Conservation (phyloP, 2,329 filamentous ascomycete species). For the Beauveria asiatica region DNA sequence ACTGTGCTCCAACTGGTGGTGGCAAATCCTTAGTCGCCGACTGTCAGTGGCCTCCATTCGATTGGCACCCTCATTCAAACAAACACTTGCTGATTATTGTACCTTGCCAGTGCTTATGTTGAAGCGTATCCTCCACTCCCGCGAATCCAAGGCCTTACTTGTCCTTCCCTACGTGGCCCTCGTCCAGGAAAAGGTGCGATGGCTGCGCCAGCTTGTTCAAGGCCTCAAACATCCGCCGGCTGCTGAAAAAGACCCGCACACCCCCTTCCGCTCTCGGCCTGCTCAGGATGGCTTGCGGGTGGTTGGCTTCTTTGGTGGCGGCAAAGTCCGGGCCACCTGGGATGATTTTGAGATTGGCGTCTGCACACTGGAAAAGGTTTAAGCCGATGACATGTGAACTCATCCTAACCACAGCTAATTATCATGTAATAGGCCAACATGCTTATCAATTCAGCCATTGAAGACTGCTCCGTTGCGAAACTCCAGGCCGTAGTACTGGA, state of each 20-base stretch:
- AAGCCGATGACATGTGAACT: not conserved
- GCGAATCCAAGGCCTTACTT: conserved; percentile 58
- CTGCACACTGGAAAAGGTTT: conserved; percentile 68
- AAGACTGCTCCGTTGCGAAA: conserved; percentile 57
- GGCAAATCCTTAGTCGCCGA: conserved; percentile 70
- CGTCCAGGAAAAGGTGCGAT: conserved; percentile 71
- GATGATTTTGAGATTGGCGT: conserved; percentile 68
- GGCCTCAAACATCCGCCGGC: conserved; percentile 39
- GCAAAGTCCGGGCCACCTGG: conserved; percentile 59
- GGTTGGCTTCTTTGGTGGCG: conserved; percentile 67
- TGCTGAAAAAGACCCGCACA: conserved; percentile 26
- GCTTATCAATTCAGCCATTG: conserved; percentile 64
- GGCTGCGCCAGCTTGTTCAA: conserved; percentile 59
- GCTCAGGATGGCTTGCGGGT: conserved; percentile 54
- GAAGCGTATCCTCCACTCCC: conserved; percentile 57
- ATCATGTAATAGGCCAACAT: conserved; percentile 53
- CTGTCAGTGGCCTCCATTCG: conserved; percentile 22
- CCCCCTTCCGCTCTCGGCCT: conserved; percentile 45
- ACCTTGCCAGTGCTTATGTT: conserved; percentile 56
- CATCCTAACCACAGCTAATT: not conserved
- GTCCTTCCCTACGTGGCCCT: conserved; percentile 71
- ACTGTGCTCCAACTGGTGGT: conserved; percentile 69
- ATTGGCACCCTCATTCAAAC: too few species aligned
- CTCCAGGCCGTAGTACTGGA: conserved; percentile 63
- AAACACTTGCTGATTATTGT: conserved; percentile 13